Evolutionary conservation across 352 stramenopile species (phyloP).

Genomic region (Phytopythium delawarense): DNA sequence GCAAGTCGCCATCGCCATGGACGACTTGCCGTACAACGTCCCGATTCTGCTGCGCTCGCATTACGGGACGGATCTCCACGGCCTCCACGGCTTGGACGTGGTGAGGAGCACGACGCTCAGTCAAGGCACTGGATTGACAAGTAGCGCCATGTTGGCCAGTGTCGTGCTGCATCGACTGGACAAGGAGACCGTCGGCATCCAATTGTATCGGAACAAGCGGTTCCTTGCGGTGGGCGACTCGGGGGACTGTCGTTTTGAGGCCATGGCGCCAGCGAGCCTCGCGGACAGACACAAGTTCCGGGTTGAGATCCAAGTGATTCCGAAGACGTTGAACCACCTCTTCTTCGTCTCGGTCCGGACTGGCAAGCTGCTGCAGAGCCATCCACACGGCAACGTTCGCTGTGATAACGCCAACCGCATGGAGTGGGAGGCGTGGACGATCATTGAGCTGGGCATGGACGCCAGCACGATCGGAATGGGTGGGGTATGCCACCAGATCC

Average conservation of each 20-base stretch:
- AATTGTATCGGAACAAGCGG: background rate
- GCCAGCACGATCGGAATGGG: background rate
- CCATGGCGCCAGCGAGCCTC: background rate
- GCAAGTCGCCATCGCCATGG: no score
- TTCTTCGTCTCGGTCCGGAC: conserved; percentile 30
- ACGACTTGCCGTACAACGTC: no score
- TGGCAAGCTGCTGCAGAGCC: conserved; percentile 23
- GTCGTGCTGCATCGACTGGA: background rate
- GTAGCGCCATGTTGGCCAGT: background rate
- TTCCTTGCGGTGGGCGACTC: conserved; percentile 1
- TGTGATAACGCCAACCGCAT: conserved; percentile 19
- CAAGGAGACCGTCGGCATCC: background rate
- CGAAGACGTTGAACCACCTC: conserved; percentile 4
- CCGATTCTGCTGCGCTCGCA: no score
- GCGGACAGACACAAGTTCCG: conserved; percentile 21
- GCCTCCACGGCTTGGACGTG: no score
- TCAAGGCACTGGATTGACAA: no score
- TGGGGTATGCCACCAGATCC: background rate
- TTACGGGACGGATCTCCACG: no score
- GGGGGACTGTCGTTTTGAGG: conserved; percentile 16
- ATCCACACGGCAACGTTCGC: conserved; percentile 13
- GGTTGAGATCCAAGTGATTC: conserved; percentile 25
- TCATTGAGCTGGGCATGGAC: conserved; percentile 14
- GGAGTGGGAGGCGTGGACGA: conserved; percentile 18
- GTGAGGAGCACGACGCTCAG: no score